Evolutionary conservation across 208 protist species (phyloP), one percentile per base, ranked within the genome.

Genomic region (Acanthamoeba sp.): DNA sequence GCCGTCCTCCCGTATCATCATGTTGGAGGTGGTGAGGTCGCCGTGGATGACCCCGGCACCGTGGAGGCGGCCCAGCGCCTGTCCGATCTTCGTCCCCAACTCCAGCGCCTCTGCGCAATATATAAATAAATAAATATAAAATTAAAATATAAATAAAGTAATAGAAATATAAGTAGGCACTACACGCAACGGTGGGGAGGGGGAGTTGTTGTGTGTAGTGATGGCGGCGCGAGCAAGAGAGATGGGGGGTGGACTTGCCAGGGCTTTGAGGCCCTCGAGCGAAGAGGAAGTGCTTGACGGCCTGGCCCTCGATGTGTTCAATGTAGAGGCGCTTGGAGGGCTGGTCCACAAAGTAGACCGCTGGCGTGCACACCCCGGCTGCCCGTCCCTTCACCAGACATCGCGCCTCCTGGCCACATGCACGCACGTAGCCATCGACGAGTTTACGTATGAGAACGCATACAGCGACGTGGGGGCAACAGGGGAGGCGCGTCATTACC

Each of bases 11-110:
- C 18, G 14, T 45, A 96, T 96, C 48, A 99, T 97, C 45, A 99
- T 98, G 95, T 99, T 99, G 12, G 98, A 99, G 7, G 99, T 99
- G n/a, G 99, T 99, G 20, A 99, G 96, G 96, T 99, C 99, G 24
- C 99, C 99, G 95, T 99, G 99, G 52, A 99, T 97, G 29, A 99
- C 95, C 91, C 98, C 97, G 7, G 94, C 95, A 71, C 97, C 97
- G 96, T 99, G 99, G 80, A 99, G 95, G 45, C 73, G 94, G 22
- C 96, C 98, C 42, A 99, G 96, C 5, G 98, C 94, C 57, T 97
- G 94, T 18, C 99, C 99, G 42, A 99, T 98, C 24, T 96, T 95
- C n/a, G 71, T 69, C 27, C 98, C 95, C 40, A 98, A 42, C 55
- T 38, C 32, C 52, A 22, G 42, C 16, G 36, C 34, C 34, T 95